phyloP scores from a whole-genome alignment of 805 yeast species.

The Lipomyces yamadae region DNA sequence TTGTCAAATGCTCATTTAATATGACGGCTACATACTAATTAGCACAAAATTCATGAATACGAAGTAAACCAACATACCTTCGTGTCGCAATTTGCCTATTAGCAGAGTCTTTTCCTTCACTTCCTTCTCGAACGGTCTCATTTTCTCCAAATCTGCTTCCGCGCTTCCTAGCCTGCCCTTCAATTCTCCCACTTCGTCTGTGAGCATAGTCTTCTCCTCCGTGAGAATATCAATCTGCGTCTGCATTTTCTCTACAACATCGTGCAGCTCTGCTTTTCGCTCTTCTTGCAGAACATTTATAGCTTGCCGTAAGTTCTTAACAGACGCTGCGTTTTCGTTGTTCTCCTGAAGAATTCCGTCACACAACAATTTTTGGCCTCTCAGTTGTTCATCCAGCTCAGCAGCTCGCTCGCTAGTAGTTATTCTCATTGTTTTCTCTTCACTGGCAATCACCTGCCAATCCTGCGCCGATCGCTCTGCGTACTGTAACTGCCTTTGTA shows the following conservation, averaged over 20 bases:
- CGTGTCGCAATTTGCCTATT: conserved; percentile 91
- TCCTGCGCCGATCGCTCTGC: conserved; percentile 39
- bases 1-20: conserved; percentile 92
- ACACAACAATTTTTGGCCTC: conserved; percentile 36
- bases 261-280: conserved; percentile 42
- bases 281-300: conserved; percentile 39
- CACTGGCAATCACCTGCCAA: conserved; percentile 45
- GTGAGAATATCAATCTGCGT: conserved; percentile 30
- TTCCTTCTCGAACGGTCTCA: conserved; percentile 56
- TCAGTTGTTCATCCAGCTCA: conserved; percentile 45
- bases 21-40: conserved; percentile 63
- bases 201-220: conserved; percentile 42
- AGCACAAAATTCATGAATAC: neutral
- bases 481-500: conserved; percentile 37
- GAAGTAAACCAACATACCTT: conserved; percentile 43
- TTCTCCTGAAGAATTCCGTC: conserved; percentile 19
- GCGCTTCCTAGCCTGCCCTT: conserved; percentile 27
- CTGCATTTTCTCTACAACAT: conserved; percentile 45
- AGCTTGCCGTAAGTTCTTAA: conserved; percentile 46
- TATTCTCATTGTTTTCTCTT: conserved; percentile 44
- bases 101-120: conserved; percentile 72
- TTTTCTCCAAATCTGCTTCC: conserved; percentile 38
- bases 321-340: conserved; percentile 21
- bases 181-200: conserved; percentile 38
- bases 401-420: conserved; percentile 36